Evolutionary conservation across 768 basidiomycete genomes (phyloP).

Genomic region (Pulveroboletus sp.): DNA sequence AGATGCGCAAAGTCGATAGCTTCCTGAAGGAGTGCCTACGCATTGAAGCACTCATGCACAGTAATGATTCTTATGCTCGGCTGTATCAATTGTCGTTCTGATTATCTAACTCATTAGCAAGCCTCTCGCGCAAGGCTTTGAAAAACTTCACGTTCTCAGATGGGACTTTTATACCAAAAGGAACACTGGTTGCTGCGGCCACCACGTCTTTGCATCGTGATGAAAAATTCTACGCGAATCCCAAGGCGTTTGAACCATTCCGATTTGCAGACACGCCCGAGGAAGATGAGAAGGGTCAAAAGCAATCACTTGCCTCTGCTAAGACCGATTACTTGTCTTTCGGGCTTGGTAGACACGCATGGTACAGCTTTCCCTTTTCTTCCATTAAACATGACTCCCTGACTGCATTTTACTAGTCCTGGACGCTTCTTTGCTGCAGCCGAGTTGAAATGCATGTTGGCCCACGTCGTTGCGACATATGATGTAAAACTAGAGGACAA

Average conservation of each 20-base stretch:
- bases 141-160: conserved; percentile 31
- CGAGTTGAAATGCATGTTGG: conserved; percentile 14
- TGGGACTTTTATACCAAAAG: conserved; percentile 30
- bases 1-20: conserved; percentile 38
- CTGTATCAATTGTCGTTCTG: conserved; percentile 1
- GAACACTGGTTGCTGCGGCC: conserved; percentile 23
- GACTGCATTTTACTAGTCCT: background rate
- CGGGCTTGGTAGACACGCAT: background rate
- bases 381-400: background rate
- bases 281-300: conserved; percentile 13
- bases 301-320: no score
- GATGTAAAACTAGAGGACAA: conserved; percentile 3
- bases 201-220: conserved; percentile 20
- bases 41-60: conserved; percentile 22
- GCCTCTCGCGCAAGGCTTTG: conserved; percentile 31
- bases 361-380: background rate
- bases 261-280: conserved; percentile 17
- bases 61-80: no score
- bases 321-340: no score
- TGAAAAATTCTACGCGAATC: conserved; percentile 27
- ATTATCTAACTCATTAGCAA: conserved; percentile 19
- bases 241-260: conserved; percentile 39
- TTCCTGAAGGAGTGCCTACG: conserved; percentile 37
- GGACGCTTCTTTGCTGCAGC: conserved; percentile 15
- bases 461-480: conserved; percentile 13